A percentile compares a stretch with the other conserved stretches of the same genome.
These are phyloP conservation scores for Diaporthe destruens DNA, from an alignment of 2,329 filamentous ascomycete species.

Conservation along the genomic window DNA sequence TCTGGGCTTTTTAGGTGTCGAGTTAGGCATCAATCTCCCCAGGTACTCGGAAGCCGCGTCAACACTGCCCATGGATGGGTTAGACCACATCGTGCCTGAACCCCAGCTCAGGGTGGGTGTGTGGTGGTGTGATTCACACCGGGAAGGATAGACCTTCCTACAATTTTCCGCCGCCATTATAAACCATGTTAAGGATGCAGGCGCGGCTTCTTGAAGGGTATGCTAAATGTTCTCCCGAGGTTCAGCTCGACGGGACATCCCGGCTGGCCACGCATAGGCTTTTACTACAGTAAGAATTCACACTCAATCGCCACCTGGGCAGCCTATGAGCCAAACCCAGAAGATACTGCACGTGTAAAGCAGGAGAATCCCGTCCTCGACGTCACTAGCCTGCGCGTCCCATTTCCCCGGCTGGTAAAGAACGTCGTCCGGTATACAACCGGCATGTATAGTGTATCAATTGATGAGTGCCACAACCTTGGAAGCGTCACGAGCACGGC, in stretches of 20 bases:
- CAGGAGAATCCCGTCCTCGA: not conserved
- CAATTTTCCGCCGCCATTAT: not conserved
- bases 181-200: no score
- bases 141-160: not conserved
- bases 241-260: not conserved
- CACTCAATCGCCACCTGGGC: not conserved
- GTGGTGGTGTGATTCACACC: not conserved
- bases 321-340: not conserved
- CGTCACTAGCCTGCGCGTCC: not conserved
- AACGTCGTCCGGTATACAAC: not conserved
- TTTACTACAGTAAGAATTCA: no score
- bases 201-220: not conserved
- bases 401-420: not conserved
- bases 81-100: not conserved
- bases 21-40: slow-evolving; percentile 1
- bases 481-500: no score
- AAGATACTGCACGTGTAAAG: not conserved
- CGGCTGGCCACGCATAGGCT: slow-evolving; percentile 2
- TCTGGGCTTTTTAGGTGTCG: not conserved
- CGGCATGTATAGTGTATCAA: not conserved
- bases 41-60: not conserved
- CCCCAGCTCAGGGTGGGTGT: not conserved
- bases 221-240: not conserved
- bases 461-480: not conserved
- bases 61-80: not conserved